These are phyloP conservation scores for Hymenotorrendiella dingleyae DNA, from an alignment of 2,329 filamentous ascomycete species.

Conservation along the genomic window DNA sequence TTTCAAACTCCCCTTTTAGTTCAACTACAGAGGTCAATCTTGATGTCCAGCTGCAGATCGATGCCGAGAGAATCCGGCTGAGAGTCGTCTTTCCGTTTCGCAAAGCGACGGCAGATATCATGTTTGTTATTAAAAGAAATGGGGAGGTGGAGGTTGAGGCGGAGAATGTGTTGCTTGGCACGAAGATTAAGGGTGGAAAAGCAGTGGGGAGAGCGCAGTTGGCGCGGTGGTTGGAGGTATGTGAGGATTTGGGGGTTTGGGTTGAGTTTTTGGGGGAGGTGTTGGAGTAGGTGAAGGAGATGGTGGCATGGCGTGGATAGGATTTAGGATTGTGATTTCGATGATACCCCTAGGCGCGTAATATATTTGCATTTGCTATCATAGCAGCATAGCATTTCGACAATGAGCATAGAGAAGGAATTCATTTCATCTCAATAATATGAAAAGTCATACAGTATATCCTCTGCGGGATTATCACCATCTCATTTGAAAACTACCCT, in stretches of 20 bases:
- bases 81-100: constrained; percentile 26
- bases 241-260: constrained; percentile 45
- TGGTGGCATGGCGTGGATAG: too few species aligned
- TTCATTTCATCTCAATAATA: too few species aligned
- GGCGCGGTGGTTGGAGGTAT: constrained; percentile 39
- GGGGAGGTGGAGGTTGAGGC: constrained; percentile 24
- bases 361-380: too few species aligned
- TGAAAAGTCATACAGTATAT: too few species aligned
- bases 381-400: too few species aligned
- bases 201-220: constrained; percentile 33
- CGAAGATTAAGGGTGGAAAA: constrained; percentile 11
- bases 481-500: too few species aligned
- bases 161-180: constrained; percentile 25
- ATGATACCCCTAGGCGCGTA: too few species aligned
- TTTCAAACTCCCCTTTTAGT: not conserved
- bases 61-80: constrained; percentile 15
- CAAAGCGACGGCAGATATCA: constrained; percentile 26
- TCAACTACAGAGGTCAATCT: constrained; percentile 11
- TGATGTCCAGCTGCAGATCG: constrained; percentile 24
- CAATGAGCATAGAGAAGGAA: too few species aligned
- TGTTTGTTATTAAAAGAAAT: constrained; percentile 27
- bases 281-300: constrained; percentile 13
- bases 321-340: too few species aligned
- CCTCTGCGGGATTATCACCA: too few species aligned
- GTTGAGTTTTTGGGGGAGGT: constrained; percentile 40